Evolutionary conservation across 805 yeast genomes (phyloP).

Genomic region (Candida morakotiae): DNA sequence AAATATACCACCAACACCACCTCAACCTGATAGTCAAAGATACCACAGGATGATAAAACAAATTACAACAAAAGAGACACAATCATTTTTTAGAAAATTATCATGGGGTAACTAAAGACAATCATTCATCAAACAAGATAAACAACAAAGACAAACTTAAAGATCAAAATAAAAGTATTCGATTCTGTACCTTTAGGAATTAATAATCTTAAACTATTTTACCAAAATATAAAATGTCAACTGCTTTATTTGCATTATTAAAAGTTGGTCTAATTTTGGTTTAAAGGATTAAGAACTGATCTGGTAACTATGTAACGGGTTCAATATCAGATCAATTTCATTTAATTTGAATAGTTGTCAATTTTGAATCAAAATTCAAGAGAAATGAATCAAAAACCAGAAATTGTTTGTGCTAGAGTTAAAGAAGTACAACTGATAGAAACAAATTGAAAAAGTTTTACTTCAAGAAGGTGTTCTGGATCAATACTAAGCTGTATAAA

Average conservation of each 20-base stretch:
- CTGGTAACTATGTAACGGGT: constrained; percentile 48
- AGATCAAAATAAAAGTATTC: constrained; percentile 20
- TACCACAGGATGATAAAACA: no score
- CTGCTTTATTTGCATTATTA: constrained; percentile 59
- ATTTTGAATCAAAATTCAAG: constrained; percentile 53
- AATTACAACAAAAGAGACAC: no score
- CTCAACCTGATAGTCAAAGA: no score
- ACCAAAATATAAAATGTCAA: constrained; percentile 53
- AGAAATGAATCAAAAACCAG: constrained; percentile 42
- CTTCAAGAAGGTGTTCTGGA: constrained; percentile 60
- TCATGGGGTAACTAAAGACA: constrained; percentile 40
- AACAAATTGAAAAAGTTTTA: constrained; percentile 62
- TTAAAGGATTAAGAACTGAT: constrained; percentile 48
- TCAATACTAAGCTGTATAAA: no score
- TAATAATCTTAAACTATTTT: constrained; percentile 36
- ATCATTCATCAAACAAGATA: constrained; percentile 23
- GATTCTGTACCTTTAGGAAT: constrained; percentile 16
- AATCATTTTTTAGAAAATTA: no score
- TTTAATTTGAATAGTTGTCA: constrained; percentile 60
- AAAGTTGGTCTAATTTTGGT: constrained; percentile 72
- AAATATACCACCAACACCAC: no score
- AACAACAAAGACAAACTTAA: constrained; percentile 16
- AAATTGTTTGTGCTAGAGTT: constrained; percentile 54
- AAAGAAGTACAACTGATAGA: constrained; percentile 60
- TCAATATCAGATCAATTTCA: constrained; percentile 58